Evolutionary conservation across 2,329 filamentous ascomycete genomes (phyloP), one percentile per base, ranked within the genome.

Genomic region (Chaetomium sp.): DNA sequence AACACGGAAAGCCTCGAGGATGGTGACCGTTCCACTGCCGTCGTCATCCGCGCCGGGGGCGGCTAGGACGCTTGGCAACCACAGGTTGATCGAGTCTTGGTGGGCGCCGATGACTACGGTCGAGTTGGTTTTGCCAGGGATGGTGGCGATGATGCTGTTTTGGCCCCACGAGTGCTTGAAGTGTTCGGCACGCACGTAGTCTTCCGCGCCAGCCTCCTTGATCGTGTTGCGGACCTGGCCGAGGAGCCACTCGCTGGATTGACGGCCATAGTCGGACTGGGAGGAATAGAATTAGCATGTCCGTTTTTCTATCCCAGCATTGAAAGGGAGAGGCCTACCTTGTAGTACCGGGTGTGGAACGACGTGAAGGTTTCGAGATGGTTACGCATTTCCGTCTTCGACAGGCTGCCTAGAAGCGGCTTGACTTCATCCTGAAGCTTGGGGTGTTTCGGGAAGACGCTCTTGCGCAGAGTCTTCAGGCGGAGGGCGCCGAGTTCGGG

Each of bases 1-100:
- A 44, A 89, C 86, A 38, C 90, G 84, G 67, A 99, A 81, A 3
- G 91, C 89, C 73, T 99, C 92, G 52, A 97, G 82, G 63, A 96
- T 97, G 8, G 92, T 97, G 19, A 97, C 90, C 1, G 91, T 94
- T 55, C 91, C 91, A 63, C 87, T 91, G 60, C 91, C 92, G 68
- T 96, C 92, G 64, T 97, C 92, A 64, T 97, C 94, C n/a, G 92
- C 91, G 46, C 92, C 92, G 0, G 92, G 92, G 0, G 92, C 91
- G 11, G 88, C 82, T 37, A 96, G 79, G 38, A 95, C 76, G 2
- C 87, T 89, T 0, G 91, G 92, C 10, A 96, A 73, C 74, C 90
- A 95, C 46, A 96, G 79, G 72, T 97, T 97, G 73, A 96, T 95
- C 65, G 89, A 95, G 71, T 97, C 92, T 70, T 95, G 91, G 71